These are phyloP conservation scores for Megacollybia platyphylla DNA, from an alignment of 1,284 basidiomycete species.

Conservation along the genomic window DNA sequence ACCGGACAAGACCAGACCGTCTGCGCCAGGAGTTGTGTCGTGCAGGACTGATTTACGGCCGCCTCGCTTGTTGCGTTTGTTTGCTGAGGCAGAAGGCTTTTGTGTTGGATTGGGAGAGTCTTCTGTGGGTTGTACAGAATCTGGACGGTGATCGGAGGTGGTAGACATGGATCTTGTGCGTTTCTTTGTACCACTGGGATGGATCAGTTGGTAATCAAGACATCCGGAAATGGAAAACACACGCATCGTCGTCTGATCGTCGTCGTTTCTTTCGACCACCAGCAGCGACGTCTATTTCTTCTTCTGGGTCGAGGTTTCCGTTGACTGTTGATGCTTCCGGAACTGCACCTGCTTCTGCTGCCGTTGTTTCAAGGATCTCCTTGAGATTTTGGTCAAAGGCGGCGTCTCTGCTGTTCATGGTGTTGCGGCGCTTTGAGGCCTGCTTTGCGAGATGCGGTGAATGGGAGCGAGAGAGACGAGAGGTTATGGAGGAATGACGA, in stretches of 20 bases:
- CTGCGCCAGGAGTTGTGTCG: conserved; percentile 30
- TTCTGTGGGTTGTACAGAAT: conserved; percentile 25
- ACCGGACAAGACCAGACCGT: conserved; percentile 53
- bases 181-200: conserved; percentile 40
- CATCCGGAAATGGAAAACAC: background rate
- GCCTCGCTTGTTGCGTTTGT: conserved; percentile 26
- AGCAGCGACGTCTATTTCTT: conserved; percentile 30
- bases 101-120: conserved; percentile 23
- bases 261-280: conserved; percentile 60
- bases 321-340: conserved; percentile 21
- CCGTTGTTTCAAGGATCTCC: conserved; percentile 60
- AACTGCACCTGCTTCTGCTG: conserved; percentile 48
- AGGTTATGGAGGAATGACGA: conserved; percentile 52
- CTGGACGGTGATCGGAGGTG: conserved; percentile 40
- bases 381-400: conserved; percentile 83
- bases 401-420: conserved; percentile 95
- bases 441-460: conserved; percentile 52
- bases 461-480: conserved; percentile 63
- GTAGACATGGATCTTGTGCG: conserved; percentile 61
- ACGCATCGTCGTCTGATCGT: conserved; percentile 57
- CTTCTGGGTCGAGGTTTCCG: conserved; percentile 19
- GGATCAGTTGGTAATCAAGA: too few relatives aligned
- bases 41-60: conserved; percentile 30
- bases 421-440: conserved; percentile 78
- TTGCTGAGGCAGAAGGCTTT: conserved; percentile 14